These are phyloP conservation scores for Ascochyta pisi DNA, from an alignment of 2,329 filamentous ascomycete species.

Conservation along the genomic window DNA sequence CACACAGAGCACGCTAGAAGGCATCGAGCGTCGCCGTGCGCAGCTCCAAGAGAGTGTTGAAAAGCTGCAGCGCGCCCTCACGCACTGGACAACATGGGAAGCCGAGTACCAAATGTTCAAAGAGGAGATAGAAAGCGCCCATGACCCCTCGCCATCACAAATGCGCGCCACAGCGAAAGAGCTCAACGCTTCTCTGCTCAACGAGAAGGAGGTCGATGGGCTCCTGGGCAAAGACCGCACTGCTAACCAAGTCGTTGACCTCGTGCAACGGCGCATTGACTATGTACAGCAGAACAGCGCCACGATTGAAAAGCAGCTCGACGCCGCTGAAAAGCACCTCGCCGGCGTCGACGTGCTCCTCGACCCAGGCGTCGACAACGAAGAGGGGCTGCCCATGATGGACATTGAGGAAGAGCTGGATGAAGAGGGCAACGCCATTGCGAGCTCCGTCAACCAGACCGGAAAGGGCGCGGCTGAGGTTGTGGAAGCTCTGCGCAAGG, in stretches of 20 bases:
- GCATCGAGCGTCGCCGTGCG: slow-evolving; percentile 76
- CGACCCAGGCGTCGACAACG: slow-evolving; percentile 68
- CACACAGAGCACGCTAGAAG: slow-evolving; percentile 61
- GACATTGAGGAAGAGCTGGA: slow-evolving; percentile 94
- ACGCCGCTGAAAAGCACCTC: slow-evolving; percentile 72
- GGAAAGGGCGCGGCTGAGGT: slow-evolving; percentile 72
- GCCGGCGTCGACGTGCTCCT: slow-evolving; percentile 63
- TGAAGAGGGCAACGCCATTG: slow-evolving; percentile 85
- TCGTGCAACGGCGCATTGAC: slow-evolving; percentile 79
- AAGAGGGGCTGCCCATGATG: slow-evolving; percentile 77
- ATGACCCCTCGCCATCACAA: slow-evolving; percentile 33
- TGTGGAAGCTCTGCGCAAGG: slow-evolving; percentile 75
- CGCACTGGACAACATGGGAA: slow-evolving; percentile 90
- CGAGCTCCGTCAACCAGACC: slow-evolving; percentile 59
- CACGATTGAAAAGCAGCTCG: slow-evolving; percentile 75
- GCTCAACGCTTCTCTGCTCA: slow-evolving; percentile 70
- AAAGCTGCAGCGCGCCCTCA: slow-evolving; percentile 76
- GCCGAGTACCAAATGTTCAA: slow-evolving; percentile 89
- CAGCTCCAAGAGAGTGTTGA: slow-evolving; percentile 78
- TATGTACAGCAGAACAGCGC: slow-evolving; percentile 85
- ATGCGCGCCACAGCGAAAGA: slow-evolving; percentile 59
- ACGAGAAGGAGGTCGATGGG: slow-evolving; percentile 64
- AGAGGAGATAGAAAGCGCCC: slow-evolving; percentile 71
- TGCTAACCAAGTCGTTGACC: slow-evolving; percentile 68
- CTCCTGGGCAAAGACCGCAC: slow-evolving; percentile 62